Evolutionary conservation across 768 basidiomycete species (phyloP), one percentile per base, ranked within the genome.

Genomic region (Xerocomellus chrysenteron): DNA sequence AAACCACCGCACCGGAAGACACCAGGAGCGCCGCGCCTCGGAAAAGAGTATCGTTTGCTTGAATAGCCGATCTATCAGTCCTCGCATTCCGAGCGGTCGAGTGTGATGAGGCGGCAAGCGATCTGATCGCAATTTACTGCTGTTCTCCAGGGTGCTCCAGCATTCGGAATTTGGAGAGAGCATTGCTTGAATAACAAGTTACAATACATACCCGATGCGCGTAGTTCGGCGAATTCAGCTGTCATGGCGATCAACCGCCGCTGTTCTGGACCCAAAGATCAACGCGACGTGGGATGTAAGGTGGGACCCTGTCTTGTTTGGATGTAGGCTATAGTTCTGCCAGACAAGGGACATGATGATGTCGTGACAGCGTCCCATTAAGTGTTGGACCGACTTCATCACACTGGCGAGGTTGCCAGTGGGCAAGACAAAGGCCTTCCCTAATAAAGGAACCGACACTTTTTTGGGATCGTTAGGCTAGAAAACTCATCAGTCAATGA

Each of bases 41-140:
- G 58, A 72, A 74, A 64, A 72, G 63, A 59, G 71, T 72, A 21
- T 69, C 71, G 9, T 72, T 72, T 63, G 65, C 60, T 56, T 72
- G 59, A 66, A 54, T 52, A 55, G 5, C 54, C 33, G 37, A 51
- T 66, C 47, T 40, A 58, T 66, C 62, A 57, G 40, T 54, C 55
- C 57, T 61, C 58, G 53, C 56, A 55, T 50, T 60, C 61, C 58
- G 50, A 54, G 61, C 61, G 47, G 57, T 59, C 36, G 55, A 56
- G 47, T 36, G 40, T 32, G 36, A 45, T 56, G 51, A 26, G 19
- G 32, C 17, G 43, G 52, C 47, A 17, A 59, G 62, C 65, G 68
- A 69, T 68, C 59, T 47, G 68, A 68, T 67, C 67, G 67, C 58
- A n/a, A 48, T 60, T 36, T 11, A 32, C 45, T 52, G 56, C 53